phyloP scores from a whole-genome alignment of 805 yeast genomes.

The Pichia exigua region DNA sequence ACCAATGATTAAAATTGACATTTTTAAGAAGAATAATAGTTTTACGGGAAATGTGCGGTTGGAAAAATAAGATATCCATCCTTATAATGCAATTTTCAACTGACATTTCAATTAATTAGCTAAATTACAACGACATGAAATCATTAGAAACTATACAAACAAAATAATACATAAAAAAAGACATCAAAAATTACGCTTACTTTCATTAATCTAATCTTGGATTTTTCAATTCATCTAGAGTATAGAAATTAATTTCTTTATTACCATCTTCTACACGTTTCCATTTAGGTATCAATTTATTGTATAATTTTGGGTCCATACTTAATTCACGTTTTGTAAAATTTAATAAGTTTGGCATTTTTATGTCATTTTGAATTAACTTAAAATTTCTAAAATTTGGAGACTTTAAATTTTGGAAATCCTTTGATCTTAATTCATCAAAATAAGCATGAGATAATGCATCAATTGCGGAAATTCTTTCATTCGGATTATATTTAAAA shows the following conservation, averaged over 20 bases:
- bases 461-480: conserved; percentile 52
- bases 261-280: conserved; percentile 7
- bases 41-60: neutral
- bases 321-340: conserved; percentile 45
- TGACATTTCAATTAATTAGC: neutral
- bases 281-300: conserved; percentile 37
- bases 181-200: neutral
- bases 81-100: too few relatives aligned
- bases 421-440: conserved; percentile 38
- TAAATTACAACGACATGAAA: neutral
- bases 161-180: neutral
- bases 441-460: conserved; percentile 48
- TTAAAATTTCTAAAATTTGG: conserved; percentile 36
- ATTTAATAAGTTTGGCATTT: conserved; percentile 44
- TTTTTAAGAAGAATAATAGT: too few relatives aligned
- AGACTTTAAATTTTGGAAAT: conserved; percentile 12
- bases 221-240: neutral
- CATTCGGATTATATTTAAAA: conserved; percentile 61
- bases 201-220: neutral
- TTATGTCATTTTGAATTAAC: conserved; percentile 24
- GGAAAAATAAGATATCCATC: too few relatives aligned
- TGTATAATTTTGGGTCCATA: conserved; percentile 34
- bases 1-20: too few relatives aligned
- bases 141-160: neutral
- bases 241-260: neutral